Percentiles rank a stretch among this genome's conserved stretches.
These are phyloP conservation scores for Penicillium hordei DNA, from an alignment of 2,329 filamentous ascomycete species.

Conservation along the genomic window DNA sequence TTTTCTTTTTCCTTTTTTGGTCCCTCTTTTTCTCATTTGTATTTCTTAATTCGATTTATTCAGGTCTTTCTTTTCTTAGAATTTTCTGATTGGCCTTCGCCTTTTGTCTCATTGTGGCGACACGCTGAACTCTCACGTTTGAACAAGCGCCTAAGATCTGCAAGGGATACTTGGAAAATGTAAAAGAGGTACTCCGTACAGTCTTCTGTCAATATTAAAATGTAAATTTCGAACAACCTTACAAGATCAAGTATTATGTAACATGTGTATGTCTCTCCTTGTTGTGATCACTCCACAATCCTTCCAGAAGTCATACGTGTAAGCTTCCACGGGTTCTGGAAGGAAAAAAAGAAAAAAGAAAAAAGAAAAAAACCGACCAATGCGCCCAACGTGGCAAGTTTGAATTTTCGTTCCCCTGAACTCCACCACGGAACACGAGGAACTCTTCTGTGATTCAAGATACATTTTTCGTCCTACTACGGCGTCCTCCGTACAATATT, in stretches of 20 bases:
- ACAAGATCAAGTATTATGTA: not conserved
- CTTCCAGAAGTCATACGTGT: constrained; percentile 12
- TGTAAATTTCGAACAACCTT: not conserved
- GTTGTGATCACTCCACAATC: constrained; percentile 5
- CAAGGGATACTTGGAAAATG: constrained; percentile 5
- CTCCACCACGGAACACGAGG: constrained; percentile 4
- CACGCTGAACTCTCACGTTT: constrained; percentile 8
- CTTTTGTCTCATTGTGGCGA: not conserved
- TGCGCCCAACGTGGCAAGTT: constrained; percentile 12
- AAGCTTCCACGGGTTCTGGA: constrained; percentile 11
- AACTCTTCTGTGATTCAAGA: not conserved
- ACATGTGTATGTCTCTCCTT: not conserved
- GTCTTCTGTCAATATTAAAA: not conserved
- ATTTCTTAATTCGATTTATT: not conserved
- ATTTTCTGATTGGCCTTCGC: not conserved
- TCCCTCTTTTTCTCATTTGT: not conserved
- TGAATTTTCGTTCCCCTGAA: constrained; percentile 8
- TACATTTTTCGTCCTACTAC: not conserved
- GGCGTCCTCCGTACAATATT: not conserved
- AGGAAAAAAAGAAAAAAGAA: not conserved
- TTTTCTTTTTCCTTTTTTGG: not conserved
- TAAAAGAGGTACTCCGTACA: not conserved
- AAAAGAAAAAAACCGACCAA: not conserved
- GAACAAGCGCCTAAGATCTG: constrained; percentile 11
- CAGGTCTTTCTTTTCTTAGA: fast-evolving